phyloP scores from a whole-genome alignment of 345 rosid genomes.

The Triadica sebifera region DNA sequence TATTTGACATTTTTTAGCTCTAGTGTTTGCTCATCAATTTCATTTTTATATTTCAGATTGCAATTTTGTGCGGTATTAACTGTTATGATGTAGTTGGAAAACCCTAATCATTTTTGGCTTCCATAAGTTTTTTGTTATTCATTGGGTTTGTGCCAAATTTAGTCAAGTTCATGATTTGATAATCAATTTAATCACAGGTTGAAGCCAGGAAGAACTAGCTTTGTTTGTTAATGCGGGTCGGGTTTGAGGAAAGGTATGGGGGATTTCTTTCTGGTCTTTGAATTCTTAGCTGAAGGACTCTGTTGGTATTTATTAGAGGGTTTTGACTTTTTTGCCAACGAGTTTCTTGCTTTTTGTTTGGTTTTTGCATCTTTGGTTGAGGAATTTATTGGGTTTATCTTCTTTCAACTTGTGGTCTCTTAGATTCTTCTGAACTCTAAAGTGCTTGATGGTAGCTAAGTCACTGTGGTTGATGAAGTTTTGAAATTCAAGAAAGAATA shows the following conservation, averaged over 20 bases:
- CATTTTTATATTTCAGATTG: background rate
- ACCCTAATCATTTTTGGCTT: background rate
- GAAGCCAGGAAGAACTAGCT: background rate
- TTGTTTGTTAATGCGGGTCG: conserved; percentile 3
- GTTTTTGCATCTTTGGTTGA: conserved; percentile 21
- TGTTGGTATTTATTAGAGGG: conserved; percentile 30
- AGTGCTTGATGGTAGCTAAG: background rate
- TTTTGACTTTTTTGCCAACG: conserved; percentile 27
- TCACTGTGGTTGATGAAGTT: background rate
- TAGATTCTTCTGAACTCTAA: conserved; percentile 15
- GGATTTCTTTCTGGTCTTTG: conserved; percentile 33
- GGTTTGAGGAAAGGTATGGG: conserved; percentile 27
- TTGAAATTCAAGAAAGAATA: background rate
- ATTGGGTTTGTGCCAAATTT: conserved; percentile 18
- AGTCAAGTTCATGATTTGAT: background rate
- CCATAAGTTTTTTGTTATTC: background rate
- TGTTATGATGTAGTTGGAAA: background rate
- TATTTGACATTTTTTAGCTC: background rate
- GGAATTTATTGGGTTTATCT: conserved; percentile 19
- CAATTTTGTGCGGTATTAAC: background rate
- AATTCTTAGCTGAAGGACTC: conserved; percentile 30
- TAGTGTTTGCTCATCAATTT: background rate
- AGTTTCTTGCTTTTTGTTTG: conserved; percentile 23
- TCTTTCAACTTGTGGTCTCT: conserved; percentile 21
- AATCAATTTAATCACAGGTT: no score